Evolutionary conservation across 495 filamentous ascomycete species (phyloP), one percentile per base, ranked within the genome.

Genomic region (Lepraria neglecta): DNA sequence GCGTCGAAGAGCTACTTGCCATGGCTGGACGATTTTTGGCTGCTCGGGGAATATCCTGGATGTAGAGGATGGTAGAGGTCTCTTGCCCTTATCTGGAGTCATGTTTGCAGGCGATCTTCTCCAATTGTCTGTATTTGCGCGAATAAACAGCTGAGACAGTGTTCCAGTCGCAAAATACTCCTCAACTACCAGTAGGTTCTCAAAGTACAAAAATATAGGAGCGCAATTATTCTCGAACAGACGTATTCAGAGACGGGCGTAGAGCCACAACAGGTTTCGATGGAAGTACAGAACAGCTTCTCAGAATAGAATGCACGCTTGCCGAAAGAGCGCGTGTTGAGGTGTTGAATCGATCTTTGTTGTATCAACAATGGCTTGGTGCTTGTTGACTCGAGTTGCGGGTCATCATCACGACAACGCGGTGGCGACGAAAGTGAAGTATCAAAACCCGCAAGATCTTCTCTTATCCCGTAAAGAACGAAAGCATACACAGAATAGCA

Each of bases 1-100:
- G 6, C 68, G 64, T 3, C 63, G 55, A 0, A 79, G 65, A 6
- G 64, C 65, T 7, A 5, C 9, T 43, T 67, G 70, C 77, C 77
- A 80, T 50, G 78, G 69, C 7, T 61, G 21, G 1, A 55, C 45
- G 14, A 70, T 70, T 11, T 57, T 64, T 46, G 67, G 65, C 40
- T 45, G 57, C 27, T 67, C 60, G n/a, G 64, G 61, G 43, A 66
- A 59, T 17, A 30, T 17, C 31, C 57, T 63, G 15, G 62, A 63
- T 4, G 58, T 64, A 19, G 66, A 65, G 12, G 56, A 63, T 10
- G 68, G 67, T 52, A 70, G 28, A 24, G 64, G 35, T 30, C 58
- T 67, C 51, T 70, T 69, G 33, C 45, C 17, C 47, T 62, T 67
- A 12, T 43, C 44, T 5, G 62, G 67, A 31, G 64, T 69, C 59